Percentiles rank a stretch among this genome's conserved stretches.
phyloP scores from a whole-genome alignment of 768 basidiomycete species.

The Lentinula lateritia region DNA sequence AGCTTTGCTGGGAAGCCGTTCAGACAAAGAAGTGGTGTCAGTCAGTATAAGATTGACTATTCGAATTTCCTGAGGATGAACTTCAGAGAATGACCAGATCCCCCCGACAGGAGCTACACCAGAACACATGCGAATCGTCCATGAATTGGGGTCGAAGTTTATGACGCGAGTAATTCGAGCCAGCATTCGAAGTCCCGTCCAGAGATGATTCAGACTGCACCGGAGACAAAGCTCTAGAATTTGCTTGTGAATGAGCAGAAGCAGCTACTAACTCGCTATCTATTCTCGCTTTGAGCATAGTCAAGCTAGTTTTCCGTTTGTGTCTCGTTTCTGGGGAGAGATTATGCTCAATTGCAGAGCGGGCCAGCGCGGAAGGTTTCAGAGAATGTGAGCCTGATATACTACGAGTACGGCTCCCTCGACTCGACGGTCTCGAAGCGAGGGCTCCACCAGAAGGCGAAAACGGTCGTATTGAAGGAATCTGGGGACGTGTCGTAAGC shows the following conservation, averaged over 20 bases:
- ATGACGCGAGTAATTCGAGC: constrained; percentile 20
- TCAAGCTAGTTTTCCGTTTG: constrained; percentile 77
- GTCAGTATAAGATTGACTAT: too few relatives aligned
- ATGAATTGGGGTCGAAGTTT: constrained; percentile 64
- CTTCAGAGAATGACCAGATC: constrained; percentile 71
- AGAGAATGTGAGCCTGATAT: constrained; percentile 1
- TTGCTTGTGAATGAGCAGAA: constrained; percentile 28
- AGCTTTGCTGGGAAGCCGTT: too few relatives aligned
- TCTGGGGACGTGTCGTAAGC: constrained; percentile 38
- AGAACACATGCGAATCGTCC: constrained; percentile 87
- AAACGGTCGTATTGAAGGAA: constrained; percentile 14
- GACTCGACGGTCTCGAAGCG: constrained; percentile 4
- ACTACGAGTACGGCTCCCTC: neutral
- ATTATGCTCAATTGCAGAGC: constrained; percentile 62
- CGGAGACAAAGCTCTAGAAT: constrained; percentile 53
- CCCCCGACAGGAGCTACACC: constrained; percentile 80
- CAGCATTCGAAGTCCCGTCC: constrained; percentile 19
- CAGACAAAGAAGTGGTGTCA: too few relatives aligned
- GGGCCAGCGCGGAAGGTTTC: constrained; percentile 25
- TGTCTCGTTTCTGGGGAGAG: constrained; percentile 73
- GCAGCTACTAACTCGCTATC: constrained; percentile 59
- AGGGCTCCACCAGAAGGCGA: neutral
- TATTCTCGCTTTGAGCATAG: constrained; percentile 89
- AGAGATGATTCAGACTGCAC: constrained; percentile 35
- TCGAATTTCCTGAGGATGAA: too few relatives aligned